Conservation (phyloP, 306 rosid species). For the Inga laurina region DNA sequence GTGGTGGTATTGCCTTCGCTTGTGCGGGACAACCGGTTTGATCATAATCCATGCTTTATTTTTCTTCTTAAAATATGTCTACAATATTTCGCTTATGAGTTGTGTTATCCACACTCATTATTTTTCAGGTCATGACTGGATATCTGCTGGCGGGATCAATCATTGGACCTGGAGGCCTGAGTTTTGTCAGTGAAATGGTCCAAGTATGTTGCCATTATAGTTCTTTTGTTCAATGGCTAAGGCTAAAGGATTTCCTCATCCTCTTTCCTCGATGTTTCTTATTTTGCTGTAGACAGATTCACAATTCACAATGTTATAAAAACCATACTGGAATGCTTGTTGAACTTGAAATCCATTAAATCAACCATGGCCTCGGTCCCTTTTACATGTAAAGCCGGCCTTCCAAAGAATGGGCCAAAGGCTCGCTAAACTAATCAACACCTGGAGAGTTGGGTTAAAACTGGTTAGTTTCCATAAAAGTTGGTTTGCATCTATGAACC, state of each 20-base stretch:
- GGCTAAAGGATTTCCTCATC: not conserved
- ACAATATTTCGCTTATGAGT: slow-evolving; percentile 12
- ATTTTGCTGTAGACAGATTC: slow-evolving; percentile 9
- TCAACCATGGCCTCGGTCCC: not conserved
- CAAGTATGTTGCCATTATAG: slow-evolving; percentile 65
- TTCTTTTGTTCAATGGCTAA: slow-evolving; percentile 19
- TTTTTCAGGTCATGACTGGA: slow-evolving; percentile 84
- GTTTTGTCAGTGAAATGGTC: slow-evolving; percentile 97
- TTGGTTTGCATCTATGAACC: not conserved
- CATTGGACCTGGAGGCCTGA: slow-evolving; percentile 94
- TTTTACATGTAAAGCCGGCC: not conserved
- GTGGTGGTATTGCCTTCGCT: slow-evolving; percentile 98
- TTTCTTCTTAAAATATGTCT: slow-evolving; percentile 16
- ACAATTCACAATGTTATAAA: not conserved
- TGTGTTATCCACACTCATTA: slow-evolving; percentile 24
- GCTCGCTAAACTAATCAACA: not conserved
- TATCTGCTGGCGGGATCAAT: slow-evolving; percentile 90
- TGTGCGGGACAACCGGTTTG: slow-evolving; percentile 99
- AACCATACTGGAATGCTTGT: not conserved
- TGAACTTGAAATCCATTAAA: not conserved
- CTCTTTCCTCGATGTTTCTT: slow-evolving; percentile 5
- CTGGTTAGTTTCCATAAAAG: not conserved
- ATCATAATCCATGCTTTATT: slow-evolving; percentile 34
- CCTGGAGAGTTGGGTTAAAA: not conserved
- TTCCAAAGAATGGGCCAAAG: not conserved